A percentile compares a stretch with the other conserved stretches of the same genome.
These are phyloP conservation scores for Rubus parviflorus DNA, from an alignment of 306 rosid genomes.

Conservation along the genomic window DNA sequence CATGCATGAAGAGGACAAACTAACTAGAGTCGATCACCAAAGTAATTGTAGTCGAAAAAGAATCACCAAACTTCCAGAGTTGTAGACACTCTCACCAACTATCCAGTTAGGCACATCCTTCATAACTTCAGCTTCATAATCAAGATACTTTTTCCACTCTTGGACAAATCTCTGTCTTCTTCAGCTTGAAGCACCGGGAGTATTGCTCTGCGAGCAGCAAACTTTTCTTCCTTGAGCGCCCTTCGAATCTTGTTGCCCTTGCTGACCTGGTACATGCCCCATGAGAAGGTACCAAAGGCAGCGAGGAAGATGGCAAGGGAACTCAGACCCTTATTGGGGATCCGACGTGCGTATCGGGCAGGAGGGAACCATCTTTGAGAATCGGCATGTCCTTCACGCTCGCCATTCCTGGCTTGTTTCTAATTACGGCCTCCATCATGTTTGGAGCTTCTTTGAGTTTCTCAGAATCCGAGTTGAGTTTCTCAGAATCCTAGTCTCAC, in stretches of 20 bases:
- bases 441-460: neutral
- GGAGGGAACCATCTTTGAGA: slow-evolving; percentile 95
- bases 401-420: slow-evolving; percentile 96
- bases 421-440: slow-evolving; percentile 83
- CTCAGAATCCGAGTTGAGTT: slow-evolving; percentile 5
- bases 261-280: slow-evolving; percentile 99
- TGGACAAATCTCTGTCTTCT: slow-evolving; percentile 92
- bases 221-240: slow-evolving; percentile 94
- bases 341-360: slow-evolving; percentile 95
- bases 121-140: slow-evolving; percentile 96
- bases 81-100: slow-evolving; percentile 87
- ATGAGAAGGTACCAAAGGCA: slow-evolving; percentile 78
- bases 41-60: slow-evolving; percentile 24
- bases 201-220: slow-evolving; percentile 86
- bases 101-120: slow-evolving; percentile 99
- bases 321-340: slow-evolving; percentile 87
- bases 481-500: no score
- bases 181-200: slow-evolving; percentile 95
- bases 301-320: slow-evolving; percentile 80
- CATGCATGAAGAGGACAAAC: slow-evolving; percentile 28
- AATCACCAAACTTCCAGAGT: slow-evolving; percentile 96
- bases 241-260: slow-evolving; percentile 96
- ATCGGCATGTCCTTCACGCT: slow-evolving; percentile 99
- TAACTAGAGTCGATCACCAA: neutral
- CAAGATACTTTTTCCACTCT: slow-evolving; percentile 97